Evolutionary conservation across 306 rosid genomes (phyloP).

Genomic region (cucumber (Cucumis sativus)): DNA sequence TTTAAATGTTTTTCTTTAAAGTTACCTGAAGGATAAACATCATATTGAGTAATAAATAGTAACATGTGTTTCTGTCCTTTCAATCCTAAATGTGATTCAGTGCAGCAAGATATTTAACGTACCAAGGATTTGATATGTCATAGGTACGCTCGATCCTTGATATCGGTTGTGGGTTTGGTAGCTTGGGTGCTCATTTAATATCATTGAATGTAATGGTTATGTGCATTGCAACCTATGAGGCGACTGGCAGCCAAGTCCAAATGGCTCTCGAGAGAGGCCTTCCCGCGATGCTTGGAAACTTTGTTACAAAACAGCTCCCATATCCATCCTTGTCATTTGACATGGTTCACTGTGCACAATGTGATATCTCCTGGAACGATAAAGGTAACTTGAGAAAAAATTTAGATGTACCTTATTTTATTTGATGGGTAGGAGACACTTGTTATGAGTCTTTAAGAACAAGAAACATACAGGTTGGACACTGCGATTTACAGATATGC

Average conservation of each 20-base stretch:
- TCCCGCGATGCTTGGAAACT: slow-evolving; percentile 89
- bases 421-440: slow-evolving; percentile 3
- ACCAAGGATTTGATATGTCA: slow-evolving; percentile 10
- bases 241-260: slow-evolving; percentile 98
- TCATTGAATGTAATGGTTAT: slow-evolving; percentile 75
- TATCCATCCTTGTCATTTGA: slow-evolving; percentile 84
- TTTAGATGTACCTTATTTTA: neutral
- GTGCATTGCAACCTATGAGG: slow-evolving; percentile 88
- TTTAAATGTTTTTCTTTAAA: neutral
- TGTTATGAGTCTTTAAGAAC: neutral
- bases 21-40: neutral
- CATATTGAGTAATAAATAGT: neutral
- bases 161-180: slow-evolving; percentile 94
- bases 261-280: slow-evolving; percentile 98
- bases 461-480: neutral
- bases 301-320: slow-evolving; percentile 72
- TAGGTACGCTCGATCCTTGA: slow-evolving; percentile 79
- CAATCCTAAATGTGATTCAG: neutral
- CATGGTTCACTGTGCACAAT: slow-evolving; percentile 97
- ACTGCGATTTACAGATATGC: neutral
- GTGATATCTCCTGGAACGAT: slow-evolving; percentile 78
- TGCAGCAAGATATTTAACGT: slow-evolving; percentile 5
- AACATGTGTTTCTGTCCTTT: neutral
- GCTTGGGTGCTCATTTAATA: slow-evolving; percentile 91
- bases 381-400: slow-evolving; percentile 37